Percentiles rank a stretch among this genome's conserved stretches.
Evolutionary conservation across 768 basidiomycete genomes (phyloP).

Genomic region (Artomyces pyxidatus): DNA sequence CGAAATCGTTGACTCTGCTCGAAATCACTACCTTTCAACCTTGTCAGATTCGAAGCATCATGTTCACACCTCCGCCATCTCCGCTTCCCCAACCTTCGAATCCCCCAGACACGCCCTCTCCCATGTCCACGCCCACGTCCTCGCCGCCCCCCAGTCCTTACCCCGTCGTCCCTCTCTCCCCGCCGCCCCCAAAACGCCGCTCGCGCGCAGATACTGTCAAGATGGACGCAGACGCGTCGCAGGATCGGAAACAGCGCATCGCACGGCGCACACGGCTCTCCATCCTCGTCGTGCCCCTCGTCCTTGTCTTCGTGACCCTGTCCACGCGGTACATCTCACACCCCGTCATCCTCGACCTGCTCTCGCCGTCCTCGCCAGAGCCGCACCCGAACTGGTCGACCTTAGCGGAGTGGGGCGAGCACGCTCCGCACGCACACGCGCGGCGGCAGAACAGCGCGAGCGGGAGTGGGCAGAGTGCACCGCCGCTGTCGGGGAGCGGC

Average conservation of each 20-base stretch:
- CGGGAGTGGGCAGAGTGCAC: neutral
- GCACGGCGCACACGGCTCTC: conserved; percentile 42
- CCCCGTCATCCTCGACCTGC: conserved; percentile 36
- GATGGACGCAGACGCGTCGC: neutral
- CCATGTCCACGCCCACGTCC: neutral
- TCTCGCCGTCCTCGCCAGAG: conserved; percentile 22
- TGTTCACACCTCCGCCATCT: conserved; percentile 36
- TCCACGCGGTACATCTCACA: conserved; percentile 45
- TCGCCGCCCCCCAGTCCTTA: neutral
- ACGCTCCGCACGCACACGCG: neutral
- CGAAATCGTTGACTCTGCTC: too few species aligned
- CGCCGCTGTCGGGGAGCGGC: neutral
- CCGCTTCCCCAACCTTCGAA: conserved; percentile 22
- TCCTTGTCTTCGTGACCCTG: conserved; percentile 45
- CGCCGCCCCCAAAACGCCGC: conserved; percentile 9
- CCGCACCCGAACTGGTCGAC: conserved; percentile 5
- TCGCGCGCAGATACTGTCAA: neutral
- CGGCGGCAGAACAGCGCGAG: conserved; percentile 3
- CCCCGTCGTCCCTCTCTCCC: conserved; percentile 3
- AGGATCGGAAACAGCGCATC: conserved; percentile 31
- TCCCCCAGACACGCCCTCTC: neutral
- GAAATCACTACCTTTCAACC: neutral
- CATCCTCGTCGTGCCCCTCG: conserved; percentile 47
- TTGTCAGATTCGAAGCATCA: conserved; percentile 3
- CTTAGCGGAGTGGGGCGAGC: conserved; percentile 3